Conservation (phyloP, 345 rosid species). For the Sapria himalayana region DNA sequence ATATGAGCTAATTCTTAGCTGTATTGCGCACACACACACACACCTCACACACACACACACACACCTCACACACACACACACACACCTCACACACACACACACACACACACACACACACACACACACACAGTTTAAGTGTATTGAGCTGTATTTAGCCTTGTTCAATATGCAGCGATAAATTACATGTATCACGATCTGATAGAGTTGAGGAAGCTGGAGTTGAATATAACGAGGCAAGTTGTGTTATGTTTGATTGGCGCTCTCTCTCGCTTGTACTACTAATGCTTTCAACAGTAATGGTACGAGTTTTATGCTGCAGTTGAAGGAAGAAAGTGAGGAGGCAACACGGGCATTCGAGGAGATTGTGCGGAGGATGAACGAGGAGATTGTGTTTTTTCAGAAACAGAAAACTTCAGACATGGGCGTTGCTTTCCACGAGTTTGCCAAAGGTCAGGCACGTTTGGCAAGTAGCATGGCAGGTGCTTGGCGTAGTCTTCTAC, state of each 20-base stretch:
- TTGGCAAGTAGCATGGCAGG: conserved; percentile 66
- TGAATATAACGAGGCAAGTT: conserved; percentile 66
- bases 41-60: too few species aligned
- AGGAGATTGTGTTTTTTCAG: conserved; percentile 77
- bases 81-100: too few species aligned
- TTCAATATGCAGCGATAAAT: conserved; percentile 56
- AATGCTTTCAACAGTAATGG: too few species aligned
- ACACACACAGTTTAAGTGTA: too few species aligned
- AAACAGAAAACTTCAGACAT: conserved; percentile 75
- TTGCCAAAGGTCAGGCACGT: conserved; percentile 84
- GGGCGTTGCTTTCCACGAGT: conserved; percentile 79
- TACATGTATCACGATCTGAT: conserved; percentile 74
- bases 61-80: too few species aligned
- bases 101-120: too few species aligned
- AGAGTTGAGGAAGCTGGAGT: conserved; percentile 76
- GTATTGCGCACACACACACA: too few species aligned
- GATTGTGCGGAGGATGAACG: conserved; percentile 60
- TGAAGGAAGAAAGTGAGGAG: conserved; percentile 66
- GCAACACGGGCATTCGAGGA: conserved; percentile 49
- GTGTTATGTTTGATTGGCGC: too few species aligned
- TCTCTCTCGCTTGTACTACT: too few species aligned
- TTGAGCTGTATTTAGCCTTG: too few species aligned
- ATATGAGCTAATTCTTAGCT: too few species aligned
- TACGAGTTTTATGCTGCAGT: conserved; percentile 27
- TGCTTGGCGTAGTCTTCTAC: conserved; percentile 94